Conservation (phyloP, 2,329 filamentous ascomycete genomes). For the Stylonectria norvegica region DNA sequence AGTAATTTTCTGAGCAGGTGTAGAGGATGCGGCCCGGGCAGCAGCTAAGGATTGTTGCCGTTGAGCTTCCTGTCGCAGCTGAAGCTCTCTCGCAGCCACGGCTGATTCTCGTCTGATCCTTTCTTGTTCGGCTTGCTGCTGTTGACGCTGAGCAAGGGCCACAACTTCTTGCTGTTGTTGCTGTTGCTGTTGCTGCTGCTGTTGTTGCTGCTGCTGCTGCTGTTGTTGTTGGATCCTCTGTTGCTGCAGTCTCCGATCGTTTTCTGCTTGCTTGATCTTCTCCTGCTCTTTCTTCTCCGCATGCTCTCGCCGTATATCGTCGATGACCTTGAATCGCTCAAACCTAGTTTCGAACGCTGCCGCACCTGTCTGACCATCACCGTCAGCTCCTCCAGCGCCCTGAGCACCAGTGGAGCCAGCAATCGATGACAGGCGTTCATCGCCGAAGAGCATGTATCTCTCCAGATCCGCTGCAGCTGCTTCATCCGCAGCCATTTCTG, state of each 20-base stretch:
- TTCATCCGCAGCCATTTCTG: constrained; percentile 92
- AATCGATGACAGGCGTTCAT: constrained; percentile 71
- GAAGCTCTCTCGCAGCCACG: constrained; percentile 33
- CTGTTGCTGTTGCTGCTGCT: constrained; percentile 45
- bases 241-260: constrained; percentile 50
- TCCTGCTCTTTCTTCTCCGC: constrained; percentile 75
- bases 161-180: constrained; percentile 36
- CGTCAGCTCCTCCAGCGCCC: constrained; percentile 58
- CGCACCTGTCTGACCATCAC: constrained; percentile 67
- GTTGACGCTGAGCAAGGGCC: too few species aligned
- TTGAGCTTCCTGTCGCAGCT: constrained; percentile 36
- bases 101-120: constrained; percentile 37
- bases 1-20: constrained; percentile 26
- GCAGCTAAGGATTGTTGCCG: constrained; percentile 18
- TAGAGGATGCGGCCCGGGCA: constrained; percentile 30
- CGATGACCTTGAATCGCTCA: constrained; percentile 86
- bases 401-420: constrained; percentile 56
- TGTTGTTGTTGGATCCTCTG: constrained; percentile 43
- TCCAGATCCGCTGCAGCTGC: constrained; percentile 85
- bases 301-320: constrained; percentile 75
- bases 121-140: constrained; percentile 43
- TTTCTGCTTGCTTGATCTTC: constrained; percentile 63
- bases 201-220: constrained; percentile 42
- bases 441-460: constrained; percentile 86
- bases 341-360: constrained; percentile 82